Conservation (phyloP, 164 flowering plant genomes). For the Aristolochia fimbriata region DNA sequence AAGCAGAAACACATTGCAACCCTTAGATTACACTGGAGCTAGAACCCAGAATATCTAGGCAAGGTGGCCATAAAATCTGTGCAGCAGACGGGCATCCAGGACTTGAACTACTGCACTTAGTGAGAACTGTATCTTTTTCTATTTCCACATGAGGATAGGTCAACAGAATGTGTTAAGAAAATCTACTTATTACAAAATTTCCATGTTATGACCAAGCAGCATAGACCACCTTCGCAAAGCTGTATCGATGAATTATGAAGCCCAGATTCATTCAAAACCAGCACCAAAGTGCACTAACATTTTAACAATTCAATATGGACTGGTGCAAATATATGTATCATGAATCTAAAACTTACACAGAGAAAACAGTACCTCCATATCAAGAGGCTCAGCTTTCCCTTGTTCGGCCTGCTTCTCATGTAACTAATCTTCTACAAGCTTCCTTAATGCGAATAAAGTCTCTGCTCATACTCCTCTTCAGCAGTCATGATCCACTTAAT, state of each 20-base stretch:
- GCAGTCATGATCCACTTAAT: constrained; percentile 35
- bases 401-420: constrained; percentile 31
- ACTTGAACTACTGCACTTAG: constrained; percentile 49
- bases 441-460: constrained; percentile 48
- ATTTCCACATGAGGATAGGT: constrained; percentile 59
- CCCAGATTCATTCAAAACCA: constrained; percentile 55
- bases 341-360: background rate
- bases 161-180: background rate
- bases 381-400: constrained; percentile 44
- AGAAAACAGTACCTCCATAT: constrained; percentile 46
- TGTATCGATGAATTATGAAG: constrained; percentile 49
- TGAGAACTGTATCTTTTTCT: constrained; percentile 48
- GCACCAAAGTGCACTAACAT: constrained; percentile 10
- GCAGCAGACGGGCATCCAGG: too few species aligned
- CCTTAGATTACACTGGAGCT: too few species aligned
- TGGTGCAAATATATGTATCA: background rate
- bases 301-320: too few species aligned
- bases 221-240: constrained; percentile 42
- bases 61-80: background rate
- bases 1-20: too few species aligned
- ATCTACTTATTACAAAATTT: background rate
- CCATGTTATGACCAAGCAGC: background rate
- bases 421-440: constrained; percentile 62
- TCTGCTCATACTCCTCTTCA: constrained; percentile 38
- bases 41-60: too few species aligned